Percentiles rank a stretch among this genome's conserved stretches.
Conservation (phyloP, 257 asterid genomes). For the Solanum phureja region DNA sequence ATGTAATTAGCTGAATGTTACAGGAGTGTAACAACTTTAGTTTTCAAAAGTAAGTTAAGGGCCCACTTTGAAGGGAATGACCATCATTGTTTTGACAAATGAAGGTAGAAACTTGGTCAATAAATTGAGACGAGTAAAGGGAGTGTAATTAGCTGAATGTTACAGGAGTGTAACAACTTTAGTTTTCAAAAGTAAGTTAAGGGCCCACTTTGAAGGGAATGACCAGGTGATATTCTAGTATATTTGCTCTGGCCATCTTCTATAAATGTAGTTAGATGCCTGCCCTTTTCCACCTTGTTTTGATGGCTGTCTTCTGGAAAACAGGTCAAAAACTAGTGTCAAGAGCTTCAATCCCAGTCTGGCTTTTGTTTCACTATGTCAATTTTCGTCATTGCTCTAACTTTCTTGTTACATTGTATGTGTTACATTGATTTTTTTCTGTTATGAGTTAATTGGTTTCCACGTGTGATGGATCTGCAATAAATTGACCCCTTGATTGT, state of each 20-base stretch:
- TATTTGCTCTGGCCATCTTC: not conserved
- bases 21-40: not conserved
- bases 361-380: not conserved
- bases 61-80: no score
- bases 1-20: no score
- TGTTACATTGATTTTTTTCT: not conserved
- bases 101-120: not conserved
- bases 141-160: not conserved
- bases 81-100: not conserved
- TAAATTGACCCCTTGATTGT: not conserved
- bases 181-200: not conserved
- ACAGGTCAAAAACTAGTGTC: not conserved
- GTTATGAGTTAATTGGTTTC: not conserved
- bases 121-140: not conserved
- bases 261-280: not conserved
- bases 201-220: not conserved
- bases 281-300: not conserved
- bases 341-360: not conserved
- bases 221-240: not conserved
- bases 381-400: not conserved
- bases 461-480: not conserved
- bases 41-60: no score
- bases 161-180: not conserved
- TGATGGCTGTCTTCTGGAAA: not conserved
- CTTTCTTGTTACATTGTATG: not conserved